A percentile compares a stretch with the other conserved stretches of the same genome.
These are phyloP conservation scores for Pisolithus albus DNA, from an alignment of 768 basidiomycete genomes.

Conservation along the genomic window DNA sequence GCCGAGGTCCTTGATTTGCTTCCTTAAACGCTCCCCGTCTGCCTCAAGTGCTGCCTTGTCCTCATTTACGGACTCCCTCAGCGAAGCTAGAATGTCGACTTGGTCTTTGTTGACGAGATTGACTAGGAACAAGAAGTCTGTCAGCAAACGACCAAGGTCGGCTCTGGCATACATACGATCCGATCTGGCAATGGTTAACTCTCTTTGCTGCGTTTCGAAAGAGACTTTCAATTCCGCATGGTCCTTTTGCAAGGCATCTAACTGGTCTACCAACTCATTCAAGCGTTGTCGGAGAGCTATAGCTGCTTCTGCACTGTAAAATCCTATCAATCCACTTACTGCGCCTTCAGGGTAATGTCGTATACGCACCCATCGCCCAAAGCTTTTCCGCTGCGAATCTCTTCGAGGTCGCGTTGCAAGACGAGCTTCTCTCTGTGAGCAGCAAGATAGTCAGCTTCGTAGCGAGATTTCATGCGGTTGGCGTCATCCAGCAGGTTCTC, in stretches of 20 bases:
- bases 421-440: slow-evolving; percentile 79
- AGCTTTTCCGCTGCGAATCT: slow-evolving; percentile 82
- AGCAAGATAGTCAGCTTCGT: slow-evolving; percentile 81
- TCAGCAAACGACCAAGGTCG: slow-evolving; percentile 1
- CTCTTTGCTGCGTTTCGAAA: slow-evolving; percentile 52
- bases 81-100: slow-evolving; percentile 75
- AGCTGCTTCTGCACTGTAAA: slow-evolving; percentile 67
- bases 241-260: slow-evolving; percentile 62
- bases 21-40: slow-evolving; percentile 57
- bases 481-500: slow-evolving; percentile 91
- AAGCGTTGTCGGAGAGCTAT: slow-evolving; percentile 83
- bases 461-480: slow-evolving; percentile 81
- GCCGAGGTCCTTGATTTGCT: slow-evolving; percentile 59
- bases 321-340: slow-evolving; percentile 2
- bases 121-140: slow-evolving; percentile 40
- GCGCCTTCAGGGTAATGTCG: background rate
- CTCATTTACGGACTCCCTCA: slow-evolving; percentile 84
- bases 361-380: slow-evolving; percentile 67
- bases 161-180: slow-evolving; percentile 50
- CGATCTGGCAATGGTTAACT: slow-evolving; percentile 78
- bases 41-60: slow-evolving; percentile 73
- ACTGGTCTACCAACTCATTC: slow-evolving; percentile 80
- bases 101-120: slow-evolving; percentile 91
- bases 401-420: slow-evolving; percentile 76
- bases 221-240: slow-evolving; percentile 68